Evolutionary conservation across 441 rosid genomes (phyloP), one percentile per base, ranked within the genome.

Genomic region (Manihot esculenta): DNA sequence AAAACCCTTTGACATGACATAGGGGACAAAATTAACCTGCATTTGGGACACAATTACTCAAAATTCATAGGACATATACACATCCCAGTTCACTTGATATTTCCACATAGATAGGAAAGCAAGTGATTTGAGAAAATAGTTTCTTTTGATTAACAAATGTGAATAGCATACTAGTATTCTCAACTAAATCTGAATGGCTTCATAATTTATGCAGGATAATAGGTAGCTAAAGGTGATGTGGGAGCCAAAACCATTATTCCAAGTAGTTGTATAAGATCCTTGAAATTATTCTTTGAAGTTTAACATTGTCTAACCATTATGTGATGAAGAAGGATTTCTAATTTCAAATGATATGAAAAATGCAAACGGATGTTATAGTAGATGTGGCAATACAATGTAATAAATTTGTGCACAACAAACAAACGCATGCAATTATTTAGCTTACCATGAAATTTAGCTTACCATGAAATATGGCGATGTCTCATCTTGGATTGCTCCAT

Each of bases 381-480:
- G 33, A 30, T 30, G 33, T 30, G 33, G 33, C 33, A 30, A 4
- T 30, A 30, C 2, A 30, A 30, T 30, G 1, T 30, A 30, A 30
- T 30, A 4, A 30, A 30, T 4, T 30, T 1, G 1, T 1, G 4
- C 4, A 4, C n/a, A 30, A 4, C 33, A 17, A 60, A 21, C 11
- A 23, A 21, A 54, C 59, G 23, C 3, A n/a, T 7, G 45, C 21
- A 18, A 30, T 35, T 38, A 21, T 67, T 21, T 7, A 27, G n/a
- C n/a, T n/a, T n/a, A n/a, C n/a, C n/a, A 2, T 51, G 53, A 47
- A 58, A 49, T n/a, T 21, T n/a, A 59, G 38, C 59, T 9, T 69
- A 87, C 99, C 99, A 90, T 23, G 99, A 94, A 76, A 90, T 90
- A 45, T 92, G 97, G 26, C 99, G 97, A 77, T 92, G 98, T 57